These are phyloP conservation scores for Polygonum maritimum DNA, from an alignment of 148 eudicot species.

Conservation along the genomic window DNA sequence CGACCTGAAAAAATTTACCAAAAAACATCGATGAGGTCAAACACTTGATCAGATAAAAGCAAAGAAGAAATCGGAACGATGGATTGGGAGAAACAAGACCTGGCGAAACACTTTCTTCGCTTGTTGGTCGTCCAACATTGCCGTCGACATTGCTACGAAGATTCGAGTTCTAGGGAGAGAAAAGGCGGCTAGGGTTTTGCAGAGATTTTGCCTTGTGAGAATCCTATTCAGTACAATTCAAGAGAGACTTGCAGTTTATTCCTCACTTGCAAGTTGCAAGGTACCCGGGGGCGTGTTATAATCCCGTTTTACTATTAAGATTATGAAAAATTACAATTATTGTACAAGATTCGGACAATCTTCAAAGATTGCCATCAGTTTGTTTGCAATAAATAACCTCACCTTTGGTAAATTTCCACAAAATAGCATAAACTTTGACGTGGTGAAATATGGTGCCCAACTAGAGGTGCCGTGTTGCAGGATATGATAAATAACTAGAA, in stretches of 20 bases:
- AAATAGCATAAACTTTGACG: too few relatives aligned
- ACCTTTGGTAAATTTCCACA: too few relatives aligned
- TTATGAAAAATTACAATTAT: not conserved
- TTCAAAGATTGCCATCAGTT: too few relatives aligned
- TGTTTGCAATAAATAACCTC: too few relatives aligned
- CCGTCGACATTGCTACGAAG: constrained; percentile 29
- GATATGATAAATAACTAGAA: too few relatives aligned
- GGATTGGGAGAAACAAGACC: constrained; percentile 24
- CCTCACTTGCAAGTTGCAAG: not conserved
- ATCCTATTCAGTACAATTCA: too few relatives aligned
- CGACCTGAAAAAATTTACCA: constrained; percentile 41
- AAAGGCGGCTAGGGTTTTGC: constrained; percentile 25
- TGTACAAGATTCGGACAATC: not conserved
- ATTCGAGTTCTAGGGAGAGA: not conserved
- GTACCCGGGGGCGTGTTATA: not conserved
- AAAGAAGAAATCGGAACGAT: not conserved
- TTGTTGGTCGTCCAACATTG: constrained; percentile 53
- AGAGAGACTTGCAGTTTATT: not conserved
- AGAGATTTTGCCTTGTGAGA: not conserved
- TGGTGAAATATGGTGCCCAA: too few relatives aligned
- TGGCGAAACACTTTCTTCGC: constrained; percentile 76
- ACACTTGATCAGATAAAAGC: not conserved
- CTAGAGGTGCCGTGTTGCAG: too few relatives aligned
- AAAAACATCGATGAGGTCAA: not conserved
- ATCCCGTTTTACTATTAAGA: not conserved